These are phyloP conservation scores for Cinnamomum micranthum DNA, from an alignment of 164 flowering plant species.

Conservation along the genomic window DNA sequence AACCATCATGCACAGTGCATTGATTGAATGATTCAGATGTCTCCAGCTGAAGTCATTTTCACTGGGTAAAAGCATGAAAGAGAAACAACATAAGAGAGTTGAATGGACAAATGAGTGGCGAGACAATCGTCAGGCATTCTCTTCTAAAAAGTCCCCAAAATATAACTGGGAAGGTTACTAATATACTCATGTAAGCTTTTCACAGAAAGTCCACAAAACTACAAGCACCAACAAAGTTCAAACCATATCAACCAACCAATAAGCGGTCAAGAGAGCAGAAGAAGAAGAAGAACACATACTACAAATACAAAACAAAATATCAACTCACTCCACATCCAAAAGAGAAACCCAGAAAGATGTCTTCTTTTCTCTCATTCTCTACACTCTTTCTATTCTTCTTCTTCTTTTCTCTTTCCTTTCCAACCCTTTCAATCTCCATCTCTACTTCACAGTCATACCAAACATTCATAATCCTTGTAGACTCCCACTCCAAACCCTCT, in stretches of 20 bases:
- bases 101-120: not conserved
- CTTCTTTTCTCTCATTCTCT: not conserved
- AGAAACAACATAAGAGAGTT: no score
- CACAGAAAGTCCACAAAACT: not conserved
- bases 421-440: not conserved
- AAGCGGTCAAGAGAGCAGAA: not conserved
- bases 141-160: no score
- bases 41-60: no score
- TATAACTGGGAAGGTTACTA: no score
- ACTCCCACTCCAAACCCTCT: slow-evolving; percentile 6
- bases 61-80: no score
- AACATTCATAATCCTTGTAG: slow-evolving; percentile 11
- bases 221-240: not conserved
- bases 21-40: not conserved
- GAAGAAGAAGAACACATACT: not conserved
- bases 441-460: not conserved
- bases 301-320: not conserved
- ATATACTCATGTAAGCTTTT: no score
- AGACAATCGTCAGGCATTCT: not conserved
- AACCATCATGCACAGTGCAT: not conserved
- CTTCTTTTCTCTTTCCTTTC: not conserved
- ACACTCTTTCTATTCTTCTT: not conserved
- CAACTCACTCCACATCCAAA: not conserved
- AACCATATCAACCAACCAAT: not conserved
- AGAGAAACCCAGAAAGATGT: not conserved